Base-by-base conservation (phyloP, 495 filamentous ascomycete species). In the Pyronema domesticum region DNA sequence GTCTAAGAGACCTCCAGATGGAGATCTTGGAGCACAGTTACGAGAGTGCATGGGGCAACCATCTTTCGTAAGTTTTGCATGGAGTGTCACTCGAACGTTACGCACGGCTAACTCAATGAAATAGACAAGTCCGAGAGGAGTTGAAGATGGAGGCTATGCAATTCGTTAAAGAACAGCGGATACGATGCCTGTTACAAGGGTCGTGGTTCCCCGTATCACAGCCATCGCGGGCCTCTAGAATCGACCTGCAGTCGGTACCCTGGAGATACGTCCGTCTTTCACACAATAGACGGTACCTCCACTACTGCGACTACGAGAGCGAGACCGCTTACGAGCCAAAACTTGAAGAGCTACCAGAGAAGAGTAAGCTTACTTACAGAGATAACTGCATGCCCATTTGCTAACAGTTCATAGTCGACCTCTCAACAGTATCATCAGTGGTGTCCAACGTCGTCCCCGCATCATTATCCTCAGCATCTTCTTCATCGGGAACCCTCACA, bases 81-180 rank as follows among this genome's bases (percentile, higher is more conserved):
- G 33, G 34, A 8, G 14, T 17, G 8, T 54, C 30, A 37, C 54
- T 68, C 55, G 58, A 42, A 18, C 7, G 14, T 9, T 51, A n/a
- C 7, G 9, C 14, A 10, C 15, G 33, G 39, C 18, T 51, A 48
- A 9, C 46, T 11, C 15, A 14, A 19, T 7, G 10, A n/a, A n/a
- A 48, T 54, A 76, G 73, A 58, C 86, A 94, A 67, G 86, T 95
- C 10, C 82, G 89, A n/a, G 86, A 95, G 44, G 85, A 95, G 68
- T 72, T 96, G 9, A 83, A 89, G 58, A 80, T 89, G 59, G 91
- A 98, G 64, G 88, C 91, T 17, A 69, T 94, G 39, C 85, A 94
- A 60, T 98, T 98, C 62, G 82, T 96, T 63, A 95, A 91, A 64
- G 91, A 98, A 67, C 91, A 98, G 66, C 80, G 91, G 46, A 84